Evolutionary conservation across 345 rosid genomes (phyloP).

Genomic region (Arabis hirsuta): DNA sequence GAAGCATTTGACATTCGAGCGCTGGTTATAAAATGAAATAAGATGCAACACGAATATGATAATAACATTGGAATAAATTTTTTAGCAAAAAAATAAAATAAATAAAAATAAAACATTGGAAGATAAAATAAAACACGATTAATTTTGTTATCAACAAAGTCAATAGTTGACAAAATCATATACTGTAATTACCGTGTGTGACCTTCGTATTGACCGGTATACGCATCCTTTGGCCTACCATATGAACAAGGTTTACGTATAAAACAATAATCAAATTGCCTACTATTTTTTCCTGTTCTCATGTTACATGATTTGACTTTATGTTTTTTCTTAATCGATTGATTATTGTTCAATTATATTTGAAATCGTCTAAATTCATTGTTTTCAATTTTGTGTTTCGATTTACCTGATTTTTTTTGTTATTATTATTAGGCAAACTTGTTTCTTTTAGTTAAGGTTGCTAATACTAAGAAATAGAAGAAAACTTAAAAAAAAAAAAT

Average conservation of each 20-base stretch:
- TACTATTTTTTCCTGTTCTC: slow-evolving; percentile 1
- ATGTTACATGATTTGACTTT: slow-evolving; percentile 39
- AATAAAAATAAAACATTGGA: background rate
- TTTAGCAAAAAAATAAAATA: no score
- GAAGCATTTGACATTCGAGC: slow-evolving; percentile 38
- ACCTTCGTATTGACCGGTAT: slow-evolving; percentile 37
- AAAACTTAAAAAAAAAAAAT: background rate
- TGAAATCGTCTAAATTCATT: background rate
- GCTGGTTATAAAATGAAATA: slow-evolving; percentile 19
- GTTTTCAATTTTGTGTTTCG: background rate
- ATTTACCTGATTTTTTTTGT: background rate
- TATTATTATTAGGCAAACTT: background rate
- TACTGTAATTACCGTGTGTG: slow-evolving; percentile 37
- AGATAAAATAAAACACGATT: background rate
- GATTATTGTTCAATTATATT: background rate
- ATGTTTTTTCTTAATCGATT: background rate
- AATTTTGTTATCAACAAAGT: slow-evolving; percentile 21
- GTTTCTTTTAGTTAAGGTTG: background rate
- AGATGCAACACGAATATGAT: slow-evolving; percentile 17
- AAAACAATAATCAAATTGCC: slow-evolving; percentile 9
- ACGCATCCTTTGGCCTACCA: slow-evolving; percentile 40
- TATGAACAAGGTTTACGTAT: slow-evolving; percentile 34
- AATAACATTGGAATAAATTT: slow-evolving; percentile 3
- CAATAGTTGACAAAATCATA: slow-evolving; percentile 43
- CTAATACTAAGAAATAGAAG: background rate